Evolutionary conservation across 768 basidiomycete species (phyloP).

Genomic region (Russula sp.): DNA sequence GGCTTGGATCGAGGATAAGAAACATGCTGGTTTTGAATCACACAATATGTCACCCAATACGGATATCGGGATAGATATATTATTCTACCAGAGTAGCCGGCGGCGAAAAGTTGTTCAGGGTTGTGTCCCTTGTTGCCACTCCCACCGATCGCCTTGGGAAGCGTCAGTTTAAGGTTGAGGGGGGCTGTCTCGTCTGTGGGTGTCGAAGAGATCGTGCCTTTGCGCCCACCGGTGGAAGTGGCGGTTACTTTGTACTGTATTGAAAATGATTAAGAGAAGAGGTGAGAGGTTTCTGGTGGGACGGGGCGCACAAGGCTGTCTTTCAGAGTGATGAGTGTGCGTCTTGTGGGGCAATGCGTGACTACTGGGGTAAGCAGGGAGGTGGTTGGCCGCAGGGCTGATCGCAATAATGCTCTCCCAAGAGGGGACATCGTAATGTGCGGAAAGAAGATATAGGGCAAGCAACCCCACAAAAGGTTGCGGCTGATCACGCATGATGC

Average conservation of each 20-base stretch:
- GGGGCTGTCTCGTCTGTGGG: slow-evolving; percentile 9
- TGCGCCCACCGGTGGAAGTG: slow-evolving; percentile 19
- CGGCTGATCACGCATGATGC: too few relatives aligned
- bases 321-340: slow-evolving; percentile 16
- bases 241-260: slow-evolving; percentile 17
- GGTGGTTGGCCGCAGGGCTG: neutral
- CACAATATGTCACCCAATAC: too few relatives aligned
- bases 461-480: too few relatives aligned
- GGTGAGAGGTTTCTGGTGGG: too few relatives aligned
- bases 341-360: neutral
- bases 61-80: neutral
- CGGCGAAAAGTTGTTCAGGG: slow-evolving; percentile 23
- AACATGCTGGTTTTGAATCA: slow-evolving; percentile 44
- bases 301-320: slow-evolving; percentile 6
- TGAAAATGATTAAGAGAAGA: neutral
- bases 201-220: slow-evolving; percentile 9
- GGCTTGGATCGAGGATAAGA: slow-evolving; percentile 62
- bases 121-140: slow-evolving; percentile 17
- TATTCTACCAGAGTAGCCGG: slow-evolving; percentile 31
- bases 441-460: too few relatives aligned
- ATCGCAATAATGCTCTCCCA: neutral
- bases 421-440: neutral
- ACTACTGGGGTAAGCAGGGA: neutral
- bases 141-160: slow-evolving; percentile 16
- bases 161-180: slow-evolving; percentile 17